Evolutionary conservation across 345 rosid genomes (phyloP).

Genomic region (Arabidopsis suecica): DNA sequence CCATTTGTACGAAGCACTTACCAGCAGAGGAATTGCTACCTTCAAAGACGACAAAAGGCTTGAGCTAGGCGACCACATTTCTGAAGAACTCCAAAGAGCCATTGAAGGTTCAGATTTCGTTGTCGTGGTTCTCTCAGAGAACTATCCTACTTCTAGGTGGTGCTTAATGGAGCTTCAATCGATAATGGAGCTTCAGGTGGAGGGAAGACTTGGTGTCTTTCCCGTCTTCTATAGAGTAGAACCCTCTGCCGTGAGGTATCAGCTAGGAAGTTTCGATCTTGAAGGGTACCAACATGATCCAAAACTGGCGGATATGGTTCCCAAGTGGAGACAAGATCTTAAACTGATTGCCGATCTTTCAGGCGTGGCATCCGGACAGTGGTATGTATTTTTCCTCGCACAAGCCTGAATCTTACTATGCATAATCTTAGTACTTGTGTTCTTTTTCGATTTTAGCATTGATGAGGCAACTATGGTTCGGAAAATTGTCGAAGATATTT

Average conservation of each 20-base stretch:
- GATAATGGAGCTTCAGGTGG: conserved; percentile 16
- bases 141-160: conserved; percentile 30
- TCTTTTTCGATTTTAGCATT: background rate
- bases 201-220: background rate
- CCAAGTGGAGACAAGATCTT: conserved; percentile 31
- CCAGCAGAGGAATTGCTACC: background rate
- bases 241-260: conserved; percentile 28
- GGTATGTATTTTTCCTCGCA: too few relatives aligned
- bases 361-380: background rate
- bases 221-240: conserved; percentile 37
- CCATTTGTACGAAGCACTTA: conserved; percentile 27
- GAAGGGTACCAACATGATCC: background rate
- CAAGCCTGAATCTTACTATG: too few relatives aligned
- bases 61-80: conserved; percentile 5
- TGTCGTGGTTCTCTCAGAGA: conserved; percentile 18
- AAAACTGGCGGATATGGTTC: background rate
- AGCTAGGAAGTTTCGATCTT: conserved; percentile 22
- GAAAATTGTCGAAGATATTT: conserved; percentile 9
- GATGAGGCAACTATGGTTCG: conserved; percentile 33
- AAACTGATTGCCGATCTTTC: background rate
- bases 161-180: conserved; percentile 25
- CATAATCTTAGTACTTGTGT: background rate
- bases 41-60: conserved; percentile 28
- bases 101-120: conserved; percentile 12
- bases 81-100: conserved; percentile 16